Conservation (phyloP, 345 rosid genomes). For the Adansonia digitata region DNA sequence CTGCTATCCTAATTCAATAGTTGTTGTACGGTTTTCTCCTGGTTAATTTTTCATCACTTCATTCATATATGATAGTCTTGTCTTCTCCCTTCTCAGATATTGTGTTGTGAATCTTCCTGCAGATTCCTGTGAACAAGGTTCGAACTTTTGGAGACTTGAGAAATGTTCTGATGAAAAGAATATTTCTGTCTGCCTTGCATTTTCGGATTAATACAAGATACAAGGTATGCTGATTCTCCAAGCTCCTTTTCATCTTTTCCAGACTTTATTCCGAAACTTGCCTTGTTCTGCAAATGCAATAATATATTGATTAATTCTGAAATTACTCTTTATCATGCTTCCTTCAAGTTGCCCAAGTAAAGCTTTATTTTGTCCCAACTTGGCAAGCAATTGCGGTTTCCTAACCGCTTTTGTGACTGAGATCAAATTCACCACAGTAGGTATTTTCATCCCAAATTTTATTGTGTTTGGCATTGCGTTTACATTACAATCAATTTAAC, state of each 20-base stretch:
- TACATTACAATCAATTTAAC: background rate
- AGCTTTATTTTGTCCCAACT: background rate
- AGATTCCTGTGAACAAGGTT: slow-evolving; percentile 93
- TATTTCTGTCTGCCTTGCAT: slow-evolving; percentile 96
- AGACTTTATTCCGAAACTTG: background rate
- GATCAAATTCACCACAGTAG: background rate
- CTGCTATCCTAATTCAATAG: background rate
- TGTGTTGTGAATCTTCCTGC: slow-evolving; percentile 28
- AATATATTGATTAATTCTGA: slow-evolving; percentile 2
- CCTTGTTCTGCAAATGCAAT: background rate
- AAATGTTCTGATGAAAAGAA: slow-evolving; percentile 94
- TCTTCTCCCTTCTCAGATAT: slow-evolving; percentile 1
- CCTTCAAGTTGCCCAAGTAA: background rate
- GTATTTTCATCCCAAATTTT: slow-evolving; percentile 2
- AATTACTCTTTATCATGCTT: background rate
- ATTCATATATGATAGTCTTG: background rate
- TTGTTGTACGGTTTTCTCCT: background rate
- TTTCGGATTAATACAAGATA: slow-evolving; percentile 96
- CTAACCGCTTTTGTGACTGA: background rate
- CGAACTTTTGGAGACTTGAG: slow-evolving; percentile 86
- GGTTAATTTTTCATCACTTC: background rate
- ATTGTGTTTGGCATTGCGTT: background rate
- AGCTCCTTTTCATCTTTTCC: background rate
- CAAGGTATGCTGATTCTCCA: slow-evolving; percentile 50
- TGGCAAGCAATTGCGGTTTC: background rate